A percentile compares a stretch with the other conserved stretches of the same genome.
These are phyloP conservation scores for Usnea hakonensis DNA, from an alignment of 495 filamentous ascomycete genomes.

Conservation along the genomic window DNA sequence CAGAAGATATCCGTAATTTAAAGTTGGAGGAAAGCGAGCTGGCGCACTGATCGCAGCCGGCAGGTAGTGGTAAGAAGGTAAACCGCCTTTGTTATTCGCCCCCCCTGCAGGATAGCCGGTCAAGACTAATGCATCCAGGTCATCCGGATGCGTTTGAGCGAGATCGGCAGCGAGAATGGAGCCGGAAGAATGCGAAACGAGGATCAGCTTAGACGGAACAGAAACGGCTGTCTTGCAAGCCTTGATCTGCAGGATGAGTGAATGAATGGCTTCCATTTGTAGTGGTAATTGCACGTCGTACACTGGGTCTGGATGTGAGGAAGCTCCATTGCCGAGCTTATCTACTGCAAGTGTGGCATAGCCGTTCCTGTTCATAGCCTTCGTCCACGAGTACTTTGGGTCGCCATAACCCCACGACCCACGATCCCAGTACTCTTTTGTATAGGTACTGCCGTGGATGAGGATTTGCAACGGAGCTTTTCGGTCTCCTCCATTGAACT, in stretches of 20 bases:
- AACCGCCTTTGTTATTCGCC: background rate
- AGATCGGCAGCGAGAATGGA: conserved; percentile 21
- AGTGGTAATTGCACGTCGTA: conserved; percentile 20
- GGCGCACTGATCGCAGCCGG: too few relatives aligned
- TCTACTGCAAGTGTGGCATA: conserved; percentile 29
- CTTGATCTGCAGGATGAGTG: conserved; percentile 11
- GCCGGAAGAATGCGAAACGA: conserved; percentile 24
- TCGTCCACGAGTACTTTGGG: background rate
- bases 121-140: conserved; percentile 20
- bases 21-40: too few relatives aligned
- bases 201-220: conserved; percentile 5
- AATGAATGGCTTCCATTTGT: conserved; percentile 23
- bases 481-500: too few relatives aligned
- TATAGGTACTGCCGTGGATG: conserved; percentile 7
- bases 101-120: conserved; percentile 9
- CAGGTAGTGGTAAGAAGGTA: too few relatives aligned
- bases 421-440: conserved; percentile 12
- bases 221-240: background rate
- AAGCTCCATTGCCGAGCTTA: conserved; percentile 24
- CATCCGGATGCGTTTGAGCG: conserved; percentile 20
- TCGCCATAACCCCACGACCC: background rate
- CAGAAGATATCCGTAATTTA: too few relatives aligned
- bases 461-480: conserved; percentile 10
- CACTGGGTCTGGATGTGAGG: conserved; percentile 19
- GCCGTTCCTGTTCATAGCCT: conserved; percentile 6